Conservation (phyloP, 2,329 filamentous ascomycete genomes). For the Cladosporium sp. region DNA sequence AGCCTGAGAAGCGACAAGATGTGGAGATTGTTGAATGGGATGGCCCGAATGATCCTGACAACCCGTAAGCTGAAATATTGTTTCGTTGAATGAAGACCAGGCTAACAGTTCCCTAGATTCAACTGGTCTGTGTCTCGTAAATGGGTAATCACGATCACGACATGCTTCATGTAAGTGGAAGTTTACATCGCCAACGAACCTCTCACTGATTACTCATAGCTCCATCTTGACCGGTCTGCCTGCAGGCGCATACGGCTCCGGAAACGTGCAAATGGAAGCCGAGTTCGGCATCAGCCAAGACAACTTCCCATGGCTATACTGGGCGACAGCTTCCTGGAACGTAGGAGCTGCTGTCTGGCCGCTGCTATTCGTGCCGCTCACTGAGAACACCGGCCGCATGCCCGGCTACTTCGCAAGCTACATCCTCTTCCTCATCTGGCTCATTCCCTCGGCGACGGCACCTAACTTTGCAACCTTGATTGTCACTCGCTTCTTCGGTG, state of each 20-base stretch:
- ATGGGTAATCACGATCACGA: constrained; percentile 27
- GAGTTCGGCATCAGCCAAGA: constrained; percentile 22
- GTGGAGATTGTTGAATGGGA: constrained; percentile 18
- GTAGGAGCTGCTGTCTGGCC: constrained; percentile 19
- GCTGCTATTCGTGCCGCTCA: constrained; percentile 46
- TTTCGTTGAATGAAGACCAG: too few relatives aligned
- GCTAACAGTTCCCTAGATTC: constrained; percentile 14
- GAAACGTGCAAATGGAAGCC: constrained; percentile 22
- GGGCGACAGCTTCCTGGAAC: constrained; percentile 29
- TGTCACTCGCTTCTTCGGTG: constrained; percentile 50
- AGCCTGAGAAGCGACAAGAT: not conserved
- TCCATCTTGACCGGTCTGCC: constrained; percentile 27
- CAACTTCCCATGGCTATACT: constrained; percentile 29
- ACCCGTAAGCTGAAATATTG: constrained; percentile 24
- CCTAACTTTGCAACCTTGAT: constrained; percentile 51
- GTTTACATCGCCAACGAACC: not conserved
- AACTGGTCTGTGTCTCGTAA: constrained; percentile 27
- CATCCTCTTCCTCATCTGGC: constrained; percentile 43
- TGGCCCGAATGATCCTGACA: constrained; percentile 21
- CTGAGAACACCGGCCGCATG: constrained; percentile 20
- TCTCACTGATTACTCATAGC: constrained; percentile 18
- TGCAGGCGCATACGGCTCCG: constrained; percentile 27
- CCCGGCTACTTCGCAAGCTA: constrained; percentile 30
- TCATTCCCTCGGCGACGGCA: constrained; percentile 52
- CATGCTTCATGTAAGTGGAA: constrained; percentile 22